Conservation (phyloP, 164 flowering plant genomes). For the Warburgia ugandensis region DNA sequence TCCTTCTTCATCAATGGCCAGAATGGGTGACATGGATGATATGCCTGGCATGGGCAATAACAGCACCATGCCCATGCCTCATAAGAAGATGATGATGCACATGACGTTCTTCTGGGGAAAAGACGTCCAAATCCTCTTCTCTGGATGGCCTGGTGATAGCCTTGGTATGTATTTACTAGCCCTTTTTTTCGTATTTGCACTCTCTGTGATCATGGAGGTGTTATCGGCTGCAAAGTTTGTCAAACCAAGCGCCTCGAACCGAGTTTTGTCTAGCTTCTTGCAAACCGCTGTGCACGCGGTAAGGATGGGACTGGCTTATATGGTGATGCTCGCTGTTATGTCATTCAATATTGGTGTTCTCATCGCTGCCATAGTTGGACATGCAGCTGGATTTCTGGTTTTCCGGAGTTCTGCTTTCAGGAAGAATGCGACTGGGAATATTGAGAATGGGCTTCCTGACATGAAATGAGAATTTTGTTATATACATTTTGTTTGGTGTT, state of each 20-base stretch:
- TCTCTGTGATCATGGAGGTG: conserved; percentile 25
- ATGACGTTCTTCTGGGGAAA: conserved; percentile 42
- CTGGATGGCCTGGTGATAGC: conserved; percentile 31
- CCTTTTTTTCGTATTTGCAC: conserved; percentile 20
- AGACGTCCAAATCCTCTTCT: conserved; percentile 25
- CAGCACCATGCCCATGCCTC: too few relatives aligned
- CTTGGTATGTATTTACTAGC: conserved; percentile 29
- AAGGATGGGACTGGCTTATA: conserved; percentile 29
- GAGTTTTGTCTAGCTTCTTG: conserved; percentile 12
- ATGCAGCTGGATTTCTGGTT: conserved; percentile 24
- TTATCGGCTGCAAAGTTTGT: conserved; percentile 17
- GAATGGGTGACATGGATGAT: too few relatives aligned
- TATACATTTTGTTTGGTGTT: too few relatives aligned
- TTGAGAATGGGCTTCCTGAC: too few relatives aligned
- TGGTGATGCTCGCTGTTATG: conserved; percentile 46
- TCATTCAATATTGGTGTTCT: conserved; percentile 34
- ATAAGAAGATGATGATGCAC: too few relatives aligned
- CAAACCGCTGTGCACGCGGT: conserved; percentile 23
- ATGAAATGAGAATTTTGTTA: too few relatives aligned
- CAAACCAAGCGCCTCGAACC: background rate
- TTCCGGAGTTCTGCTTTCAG: conserved; percentile 13
- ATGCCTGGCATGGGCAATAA: too few relatives aligned
- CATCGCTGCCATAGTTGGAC: conserved; percentile 27
- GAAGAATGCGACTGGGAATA: too few relatives aligned
- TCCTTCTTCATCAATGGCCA: too few relatives aligned